Percentiles rank a stretch among this genome's conserved stretches.
Evolutionary conservation across 257 asterid genomes (phyloP).

Genomic region (Thymus mandschuricus): DNA sequence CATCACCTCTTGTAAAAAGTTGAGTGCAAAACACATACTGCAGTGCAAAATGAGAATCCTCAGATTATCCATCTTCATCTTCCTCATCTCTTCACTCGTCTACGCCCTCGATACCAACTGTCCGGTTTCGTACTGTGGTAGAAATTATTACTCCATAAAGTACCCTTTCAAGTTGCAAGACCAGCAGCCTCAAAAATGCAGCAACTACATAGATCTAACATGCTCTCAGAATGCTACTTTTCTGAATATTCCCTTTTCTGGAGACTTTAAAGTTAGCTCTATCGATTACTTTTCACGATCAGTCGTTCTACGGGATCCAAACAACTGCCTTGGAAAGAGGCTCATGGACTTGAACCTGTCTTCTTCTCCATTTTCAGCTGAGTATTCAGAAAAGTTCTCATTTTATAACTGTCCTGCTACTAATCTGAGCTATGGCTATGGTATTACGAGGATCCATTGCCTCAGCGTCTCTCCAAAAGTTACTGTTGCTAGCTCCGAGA

Average conservation of each 20-base stretch:
- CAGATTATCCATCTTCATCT: conserved; percentile 1
- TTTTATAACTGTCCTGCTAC: conserved; percentile 1
- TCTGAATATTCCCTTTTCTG: conserved; percentile 24
- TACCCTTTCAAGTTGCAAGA: conserved; percentile 30
- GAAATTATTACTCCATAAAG: not conserved
- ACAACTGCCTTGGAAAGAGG: conserved; percentile 3
- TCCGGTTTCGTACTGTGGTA: conserved; percentile 18
- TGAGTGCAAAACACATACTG: too few species aligned
- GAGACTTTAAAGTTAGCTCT: conserved; percentile 5
- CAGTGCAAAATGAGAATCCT: not conserved
- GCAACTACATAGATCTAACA: conserved; percentile 22
- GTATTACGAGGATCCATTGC: not conserved
- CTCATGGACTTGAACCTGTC: conserved; percentile 17
- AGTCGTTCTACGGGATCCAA: conserved; percentile 2
- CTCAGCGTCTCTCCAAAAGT: not conserved
- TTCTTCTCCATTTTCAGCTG: conserved; percentile 21
- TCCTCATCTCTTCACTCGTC: conserved; percentile 7
- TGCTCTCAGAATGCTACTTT: conserved; percentile 2
- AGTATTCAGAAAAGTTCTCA: not conserved
- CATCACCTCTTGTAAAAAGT: not conserved
- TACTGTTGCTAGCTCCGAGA: not conserved
- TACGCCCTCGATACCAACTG: conserved; percentile 2
- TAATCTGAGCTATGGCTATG: not conserved
- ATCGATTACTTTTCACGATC: not conserved
- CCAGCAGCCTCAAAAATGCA: conserved; percentile 26